Percentiles rank a stretch among this genome's conserved stretches.
Conservation (phyloP, 1,284 basidiomycete species). For the Heterobasidion occidentale region DNA sequence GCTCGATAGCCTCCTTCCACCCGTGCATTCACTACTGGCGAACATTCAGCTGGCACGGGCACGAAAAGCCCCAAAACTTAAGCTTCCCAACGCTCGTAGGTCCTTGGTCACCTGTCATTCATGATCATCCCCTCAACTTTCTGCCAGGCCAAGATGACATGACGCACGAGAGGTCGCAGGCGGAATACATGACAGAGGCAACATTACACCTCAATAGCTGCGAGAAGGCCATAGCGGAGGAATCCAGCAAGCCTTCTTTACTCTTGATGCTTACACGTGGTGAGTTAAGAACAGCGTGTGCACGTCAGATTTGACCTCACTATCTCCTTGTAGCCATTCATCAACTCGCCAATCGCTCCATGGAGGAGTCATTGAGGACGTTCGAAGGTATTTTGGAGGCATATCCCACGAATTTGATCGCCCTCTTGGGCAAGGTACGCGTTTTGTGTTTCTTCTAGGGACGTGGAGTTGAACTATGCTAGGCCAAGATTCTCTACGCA, state of each 20-base stretch:
- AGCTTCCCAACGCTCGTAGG: conserved; percentile 69
- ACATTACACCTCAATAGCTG: conserved; percentile 64
- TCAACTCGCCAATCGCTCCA: conserved; percentile 70
- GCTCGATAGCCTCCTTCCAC: conserved; percentile 40
- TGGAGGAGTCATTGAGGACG: conserved; percentile 71
- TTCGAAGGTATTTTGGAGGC: conserved; percentile 78
- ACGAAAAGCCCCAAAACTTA: conserved; percentile 72
- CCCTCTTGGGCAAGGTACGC: conserved; percentile 68
- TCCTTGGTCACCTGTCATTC: conserved; percentile 10
- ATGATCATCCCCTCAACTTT: conserved; percentile 2
- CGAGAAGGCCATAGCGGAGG: conserved; percentile 44
- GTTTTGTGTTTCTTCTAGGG: neutral
- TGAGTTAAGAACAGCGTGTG: conserved; percentile 19
- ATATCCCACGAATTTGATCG: conserved; percentile 79
- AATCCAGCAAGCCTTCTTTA: conserved; percentile 35
- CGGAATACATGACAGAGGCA: conserved; percentile 62
- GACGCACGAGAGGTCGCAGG: conserved; percentile 53
- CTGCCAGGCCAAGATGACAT: conserved; percentile 62
- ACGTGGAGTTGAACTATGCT: conserved; percentile 1
- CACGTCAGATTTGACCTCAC: conserved; percentile 7
- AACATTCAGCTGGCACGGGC: conserved; percentile 78
- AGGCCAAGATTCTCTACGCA: conserved; percentile 82
- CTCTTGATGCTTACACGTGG: conserved; percentile 65
- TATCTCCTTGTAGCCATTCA: conserved; percentile 52
- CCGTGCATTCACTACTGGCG: conserved; percentile 74